phyloP scores from a whole-genome alignment of 768 basidiomycete species.

The Suillus plorans region DNA sequence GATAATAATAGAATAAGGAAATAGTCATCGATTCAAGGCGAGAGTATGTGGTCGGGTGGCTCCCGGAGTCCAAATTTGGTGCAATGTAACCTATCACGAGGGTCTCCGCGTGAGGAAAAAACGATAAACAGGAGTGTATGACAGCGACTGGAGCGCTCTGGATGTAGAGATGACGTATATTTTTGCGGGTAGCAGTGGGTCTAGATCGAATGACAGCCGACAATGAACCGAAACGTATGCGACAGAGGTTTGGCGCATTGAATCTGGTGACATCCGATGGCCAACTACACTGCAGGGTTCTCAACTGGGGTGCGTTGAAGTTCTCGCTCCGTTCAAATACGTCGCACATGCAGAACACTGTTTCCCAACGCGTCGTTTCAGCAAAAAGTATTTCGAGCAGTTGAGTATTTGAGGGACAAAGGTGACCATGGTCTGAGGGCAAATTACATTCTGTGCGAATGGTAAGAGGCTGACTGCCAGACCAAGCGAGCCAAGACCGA shows the following conservation, averaged over 20 bases:
- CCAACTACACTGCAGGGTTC: neutral
- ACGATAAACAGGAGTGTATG: neutral
- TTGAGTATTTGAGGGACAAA: neutral
- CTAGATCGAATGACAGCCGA: neutral
- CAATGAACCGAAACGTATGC: neutral
- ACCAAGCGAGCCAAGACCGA: neutral
- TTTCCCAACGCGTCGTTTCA: neutral
- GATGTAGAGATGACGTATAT: neutral
- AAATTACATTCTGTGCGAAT: neutral
- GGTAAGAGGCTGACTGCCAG: neutral
- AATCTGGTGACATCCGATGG: neutral
- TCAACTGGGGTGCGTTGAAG: neutral
- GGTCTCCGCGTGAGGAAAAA: neutral
- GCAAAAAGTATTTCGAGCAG: neutral
- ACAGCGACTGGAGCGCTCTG: neutral
- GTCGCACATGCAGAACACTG: neutral
- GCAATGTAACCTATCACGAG: neutral
- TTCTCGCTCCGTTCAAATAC: neutral
- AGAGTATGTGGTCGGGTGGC: neutral
- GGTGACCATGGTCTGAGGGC: too few relatives aligned
- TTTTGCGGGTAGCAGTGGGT: neutral
- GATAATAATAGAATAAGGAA: neutral
- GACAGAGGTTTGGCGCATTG: too few relatives aligned
- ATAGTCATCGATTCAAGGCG: neutral
- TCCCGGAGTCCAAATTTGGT: neutral